A percentile compares a stretch with the other conserved stretches of the same genome.
These are phyloP conservation scores for Polyporus tsugae DNA, from an alignment of 1,284 basidiomycete species.

Conservation along the genomic window DNA sequence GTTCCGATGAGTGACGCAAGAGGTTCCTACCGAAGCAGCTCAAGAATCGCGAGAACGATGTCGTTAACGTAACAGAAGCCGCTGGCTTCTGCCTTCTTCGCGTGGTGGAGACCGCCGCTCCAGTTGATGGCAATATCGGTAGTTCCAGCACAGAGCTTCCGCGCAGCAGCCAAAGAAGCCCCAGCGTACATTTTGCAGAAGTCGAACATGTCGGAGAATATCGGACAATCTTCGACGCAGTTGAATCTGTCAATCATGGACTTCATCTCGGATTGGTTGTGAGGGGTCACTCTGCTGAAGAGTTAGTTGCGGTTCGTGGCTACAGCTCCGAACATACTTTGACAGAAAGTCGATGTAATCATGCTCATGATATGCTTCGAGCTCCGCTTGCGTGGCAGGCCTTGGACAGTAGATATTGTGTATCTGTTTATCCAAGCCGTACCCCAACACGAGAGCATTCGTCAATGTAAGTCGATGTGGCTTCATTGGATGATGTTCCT, in stretches of 20 bases:
- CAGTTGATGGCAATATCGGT: conserved; percentile 98
- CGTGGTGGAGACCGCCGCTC: conserved; percentile 96
- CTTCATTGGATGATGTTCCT: conserved; percentile 99
- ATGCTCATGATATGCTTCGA: conserved; percentile 91
- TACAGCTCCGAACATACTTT: conserved; percentile 54
- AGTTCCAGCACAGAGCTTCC: conserved; percentile 84
- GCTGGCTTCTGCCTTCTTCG: conserved; percentile 94
- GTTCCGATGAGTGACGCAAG: conserved; percentile 9
- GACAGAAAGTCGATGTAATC: conserved; percentile 97
- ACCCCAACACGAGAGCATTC: conserved; percentile 95
- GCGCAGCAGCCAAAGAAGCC: conserved; percentile 88
- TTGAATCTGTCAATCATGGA: conserved; percentile 85
- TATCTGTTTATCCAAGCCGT: conserved; percentile 96
- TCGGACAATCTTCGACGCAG: conserved; percentile 93
- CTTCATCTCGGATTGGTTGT: conserved; percentile 78
- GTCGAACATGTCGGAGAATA: conserved; percentile 92
- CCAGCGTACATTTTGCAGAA: conserved; percentile 95
- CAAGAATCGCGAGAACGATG: conserved; percentile 93
- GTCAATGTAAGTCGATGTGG: conserved; percentile 95
- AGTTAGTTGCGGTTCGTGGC: not conserved
- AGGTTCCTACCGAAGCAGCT: conserved; percentile 73
- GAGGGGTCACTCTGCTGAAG: conserved; percentile 76
- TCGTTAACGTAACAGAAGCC: conserved; percentile 98
- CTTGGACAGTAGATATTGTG: conserved; percentile 91
- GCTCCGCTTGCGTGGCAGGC: conserved; percentile 88